phyloP scores from a whole-genome alignment of 2,329 filamentous ascomycete species.

The Hansfordia pulvinata region DNA sequence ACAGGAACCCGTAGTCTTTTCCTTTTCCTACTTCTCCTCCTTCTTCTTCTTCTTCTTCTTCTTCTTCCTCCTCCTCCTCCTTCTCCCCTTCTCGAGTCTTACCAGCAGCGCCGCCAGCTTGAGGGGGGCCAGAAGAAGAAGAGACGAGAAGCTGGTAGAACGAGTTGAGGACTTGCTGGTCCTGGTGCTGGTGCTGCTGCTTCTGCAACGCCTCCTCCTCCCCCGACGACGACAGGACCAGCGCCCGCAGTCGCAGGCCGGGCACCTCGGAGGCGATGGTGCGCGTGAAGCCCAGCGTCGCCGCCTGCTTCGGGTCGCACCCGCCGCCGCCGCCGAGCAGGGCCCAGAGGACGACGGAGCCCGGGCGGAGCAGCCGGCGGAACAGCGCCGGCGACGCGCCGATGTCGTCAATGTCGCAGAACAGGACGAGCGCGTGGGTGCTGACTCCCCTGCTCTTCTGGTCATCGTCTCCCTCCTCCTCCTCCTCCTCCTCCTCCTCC shows the following conservation, averaged over 20 bases:
- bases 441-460: too few relatives aligned
- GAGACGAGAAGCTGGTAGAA: constrained; percentile 4
- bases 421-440: too few relatives aligned
- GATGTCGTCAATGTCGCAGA: constrained; percentile 4
- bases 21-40: too few relatives aligned
- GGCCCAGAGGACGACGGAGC: constrained; percentile 12
- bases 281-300: constrained; percentile 16
- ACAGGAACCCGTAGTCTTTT: too few relatives aligned
- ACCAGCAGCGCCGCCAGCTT: constrained; percentile 3
- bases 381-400: constrained; percentile 6
- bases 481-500: too few relatives aligned
- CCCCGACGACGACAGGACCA: constrained; percentile 9
- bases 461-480: too few relatives aligned
- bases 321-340: constrained; percentile 7
- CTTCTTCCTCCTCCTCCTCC: too few relatives aligned
- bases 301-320: constrained; percentile 13
- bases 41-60: too few relatives aligned
- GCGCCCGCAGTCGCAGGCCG: constrained; percentile 11
- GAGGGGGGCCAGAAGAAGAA: constrained; percentile 1
- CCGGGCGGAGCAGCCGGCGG: constrained; percentile 7
- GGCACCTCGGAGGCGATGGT: constrained; percentile 16
- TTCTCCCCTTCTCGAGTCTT: too few relatives aligned
- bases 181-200: constrained; percentile 2
- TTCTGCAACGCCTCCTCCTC: constrained; percentile 6
- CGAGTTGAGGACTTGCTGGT: constrained; percentile 3